Conservation (phyloP, 176 grass and related monocot species). For the Aechmea fasciata region DNA sequence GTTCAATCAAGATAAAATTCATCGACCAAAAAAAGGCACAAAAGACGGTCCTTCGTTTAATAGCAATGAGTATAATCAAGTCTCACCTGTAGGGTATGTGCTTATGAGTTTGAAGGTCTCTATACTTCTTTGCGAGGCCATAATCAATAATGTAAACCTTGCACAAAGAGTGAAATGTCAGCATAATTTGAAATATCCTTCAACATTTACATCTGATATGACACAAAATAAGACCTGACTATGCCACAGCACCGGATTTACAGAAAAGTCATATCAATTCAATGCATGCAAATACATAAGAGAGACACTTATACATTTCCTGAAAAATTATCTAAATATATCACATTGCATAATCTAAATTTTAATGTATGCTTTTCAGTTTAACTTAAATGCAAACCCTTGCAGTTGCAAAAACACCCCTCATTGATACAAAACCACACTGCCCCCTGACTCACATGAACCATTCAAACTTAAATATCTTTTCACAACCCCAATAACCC, state of each 20-base stretch:
- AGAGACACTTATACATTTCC: too few relatives aligned
- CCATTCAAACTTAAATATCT: too few relatives aligned
- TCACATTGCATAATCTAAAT: too few relatives aligned
- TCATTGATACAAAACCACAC: too few relatives aligned
- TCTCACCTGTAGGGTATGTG: constrained; percentile 61
- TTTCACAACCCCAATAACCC: too few relatives aligned
- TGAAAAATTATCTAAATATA: too few relatives aligned
- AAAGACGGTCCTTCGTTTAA: constrained; percentile 9
- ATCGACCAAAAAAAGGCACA: not conserved
- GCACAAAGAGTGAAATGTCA: constrained; percentile 7
- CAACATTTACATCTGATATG: not conserved
- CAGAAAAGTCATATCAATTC: not conserved
- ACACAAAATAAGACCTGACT: not conserved
- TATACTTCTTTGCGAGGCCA: constrained; percentile 49
- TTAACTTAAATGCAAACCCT: too few relatives aligned
- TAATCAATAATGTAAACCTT: constrained; percentile 54
- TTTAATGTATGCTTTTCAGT: too few relatives aligned
- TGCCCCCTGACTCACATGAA: too few relatives aligned
- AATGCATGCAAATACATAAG: too few relatives aligned
- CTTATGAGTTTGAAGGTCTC: constrained; percentile 48
- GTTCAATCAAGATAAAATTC: not conserved
- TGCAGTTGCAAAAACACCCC: too few relatives aligned
- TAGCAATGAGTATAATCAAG: constrained; percentile 11
- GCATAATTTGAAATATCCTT: constrained; percentile 10
- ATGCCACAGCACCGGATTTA: constrained; percentile 45